Evolutionary conservation across 148 eudicot species (phyloP), one percentile per base, ranked within the genome.

Genomic region (Euryodendron excelsum): DNA sequence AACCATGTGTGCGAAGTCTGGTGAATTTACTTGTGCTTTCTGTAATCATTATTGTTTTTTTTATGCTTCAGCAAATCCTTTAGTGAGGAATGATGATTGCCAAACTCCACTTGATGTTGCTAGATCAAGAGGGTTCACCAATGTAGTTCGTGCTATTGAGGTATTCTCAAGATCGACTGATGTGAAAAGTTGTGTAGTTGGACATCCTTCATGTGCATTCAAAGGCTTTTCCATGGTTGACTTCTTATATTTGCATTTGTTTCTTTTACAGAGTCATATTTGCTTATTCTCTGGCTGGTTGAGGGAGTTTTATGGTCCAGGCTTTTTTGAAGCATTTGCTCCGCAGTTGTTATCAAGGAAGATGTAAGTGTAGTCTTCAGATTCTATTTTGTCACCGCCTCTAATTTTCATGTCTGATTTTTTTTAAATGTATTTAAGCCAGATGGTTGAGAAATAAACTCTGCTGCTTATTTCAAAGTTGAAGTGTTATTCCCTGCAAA

Each of bases 111-210:
- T 90, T 66, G 87, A 88, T 27, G 83, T 90, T 55, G 93, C 93
- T 39, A 85, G 93, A 77, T 23, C 64, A 37, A 90, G 87, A 76
- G 93, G 86, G 13, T 79, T 50, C 78, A 74, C 52, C 79, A 83
- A 81, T 76, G 89, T 88, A 78, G 91, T 85, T 44, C 93, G 91
- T 59, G 82, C 84, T 52, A 85, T 90, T 70, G 91, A 88, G 93
- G 93, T 88, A 73, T 75, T 9, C 61, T 72, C 66, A 53, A 23
- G 17, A 56, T 68, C 73, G 37, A 47, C 13, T 37, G 33, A 33
- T 77, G 65, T 23, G 5, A 66, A 47, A 53, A 73, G 15, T 13
- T 36, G 27, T n/a, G 23, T 65, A 5, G 30, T 65, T 63, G 11
- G 70, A 30, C 58, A 30, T 28, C 28, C 27, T 44, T 33, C 9